Percentiles rank a stretch among this genome's conserved stretches.
These are phyloP conservation scores for Coemansia sp. DNA, from an alignment of 192 early-diverging fungal genomes.

Conservation along the genomic window DNA sequence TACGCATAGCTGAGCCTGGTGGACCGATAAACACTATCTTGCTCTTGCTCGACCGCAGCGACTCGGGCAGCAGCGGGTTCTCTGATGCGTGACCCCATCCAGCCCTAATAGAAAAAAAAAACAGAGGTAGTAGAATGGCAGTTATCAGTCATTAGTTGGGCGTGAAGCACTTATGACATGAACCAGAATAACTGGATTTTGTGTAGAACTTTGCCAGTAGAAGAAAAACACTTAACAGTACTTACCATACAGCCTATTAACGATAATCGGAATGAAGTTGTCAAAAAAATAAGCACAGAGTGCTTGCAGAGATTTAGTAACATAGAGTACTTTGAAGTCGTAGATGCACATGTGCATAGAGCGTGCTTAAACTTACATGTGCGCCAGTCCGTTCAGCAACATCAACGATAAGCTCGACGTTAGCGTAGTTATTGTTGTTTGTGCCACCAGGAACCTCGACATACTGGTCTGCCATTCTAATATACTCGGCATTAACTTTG, in stretches of 20 bases:
- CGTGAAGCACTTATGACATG: no score
- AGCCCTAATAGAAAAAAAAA: slow-evolving; percentile 67
- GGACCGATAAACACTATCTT: slow-evolving; percentile 96
- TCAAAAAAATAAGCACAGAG: neutral
- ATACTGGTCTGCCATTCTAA: slow-evolving; percentile 98
- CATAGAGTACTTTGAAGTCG: neutral
- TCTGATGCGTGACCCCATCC: slow-evolving; percentile 99
- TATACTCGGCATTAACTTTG: slow-evolving; percentile 97
- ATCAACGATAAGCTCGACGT: slow-evolving; percentile 98
- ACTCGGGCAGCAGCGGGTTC: slow-evolving; percentile 94
- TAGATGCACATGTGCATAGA: slow-evolving; percentile 1
- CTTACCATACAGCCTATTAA: slow-evolving; percentile 43
- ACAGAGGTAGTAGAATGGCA: neutral
- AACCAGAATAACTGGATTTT: neutral
- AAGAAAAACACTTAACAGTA: neutral
- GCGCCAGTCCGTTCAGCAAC: slow-evolving; percentile 95
- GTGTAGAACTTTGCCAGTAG: neutral
- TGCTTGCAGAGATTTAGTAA: neutral
- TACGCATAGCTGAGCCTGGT: slow-evolving; percentile 94
- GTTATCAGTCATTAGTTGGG: neutral
- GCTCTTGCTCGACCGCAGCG: slow-evolving; percentile 75
- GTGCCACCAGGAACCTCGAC: slow-evolving; percentile 98
- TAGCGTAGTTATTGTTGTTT: slow-evolving; percentile 99
- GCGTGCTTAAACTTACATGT: slow-evolving; percentile 53
- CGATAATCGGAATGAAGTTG: neutral